A percentile compares a stretch with the other conserved stretches of the same genome.
Evolutionary conservation across 768 basidiomycete species (phyloP).

Genomic region (Calocybe indica): DNA sequence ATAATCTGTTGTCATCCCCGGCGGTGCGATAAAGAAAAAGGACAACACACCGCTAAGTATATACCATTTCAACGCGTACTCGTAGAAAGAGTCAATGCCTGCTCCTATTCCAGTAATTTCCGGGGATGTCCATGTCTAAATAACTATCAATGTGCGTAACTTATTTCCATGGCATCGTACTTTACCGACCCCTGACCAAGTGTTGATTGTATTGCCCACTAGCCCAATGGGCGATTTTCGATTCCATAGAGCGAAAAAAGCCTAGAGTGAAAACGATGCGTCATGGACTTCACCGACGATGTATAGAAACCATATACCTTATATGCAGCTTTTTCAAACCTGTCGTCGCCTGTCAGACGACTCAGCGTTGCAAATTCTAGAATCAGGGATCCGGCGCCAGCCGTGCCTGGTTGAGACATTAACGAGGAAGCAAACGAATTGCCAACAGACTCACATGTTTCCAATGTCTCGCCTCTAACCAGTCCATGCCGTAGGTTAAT

Average conservation of each 20-base stretch:
- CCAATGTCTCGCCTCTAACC: conserved; percentile 64
- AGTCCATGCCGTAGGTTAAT: conserved; percentile 83
- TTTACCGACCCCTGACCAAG: conserved; percentile 65
- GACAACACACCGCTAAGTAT: conserved; percentile 61
- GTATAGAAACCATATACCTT: conserved; percentile 26
- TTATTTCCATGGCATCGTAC: background rate
- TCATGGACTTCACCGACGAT: background rate
- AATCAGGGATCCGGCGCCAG: conserved; percentile 89
- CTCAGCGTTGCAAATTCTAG: conserved; percentile 93
- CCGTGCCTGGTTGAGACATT: conserved; percentile 52
- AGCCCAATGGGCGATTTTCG: conserved; percentile 78
- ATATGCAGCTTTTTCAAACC: conserved; percentile 85
- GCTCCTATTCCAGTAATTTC: conserved; percentile 84
- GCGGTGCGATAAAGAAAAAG: background rate
- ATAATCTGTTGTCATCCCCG: no score
- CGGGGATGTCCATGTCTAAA: conserved; percentile 69
- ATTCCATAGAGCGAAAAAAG: conserved; percentile 94
- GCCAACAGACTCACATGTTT: conserved; percentile 64
- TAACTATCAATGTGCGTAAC: background rate
- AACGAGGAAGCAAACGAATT: background rate
- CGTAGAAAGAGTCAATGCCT: conserved; percentile 93
- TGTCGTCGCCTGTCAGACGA: conserved; percentile 82
- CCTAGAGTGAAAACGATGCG: conserved; percentile 23
- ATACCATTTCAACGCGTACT: conserved; percentile 92
- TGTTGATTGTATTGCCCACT: conserved; percentile 86